phyloP scores from a whole-genome alignment of 1,284 basidiomycete species.

The Termitomyces sp. region DNA sequence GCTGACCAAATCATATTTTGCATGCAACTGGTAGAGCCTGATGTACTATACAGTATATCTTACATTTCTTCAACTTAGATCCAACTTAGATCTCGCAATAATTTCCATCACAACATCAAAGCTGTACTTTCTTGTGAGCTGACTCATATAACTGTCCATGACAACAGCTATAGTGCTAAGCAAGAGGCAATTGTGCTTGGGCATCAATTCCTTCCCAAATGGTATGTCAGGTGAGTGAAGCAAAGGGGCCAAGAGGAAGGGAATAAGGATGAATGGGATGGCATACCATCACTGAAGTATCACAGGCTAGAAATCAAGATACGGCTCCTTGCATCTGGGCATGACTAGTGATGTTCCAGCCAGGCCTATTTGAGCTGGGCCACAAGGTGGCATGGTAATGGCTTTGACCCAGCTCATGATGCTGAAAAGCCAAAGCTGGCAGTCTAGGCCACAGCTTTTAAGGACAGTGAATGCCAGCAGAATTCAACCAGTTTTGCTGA shows the following conservation, averaged over 20 bases:
- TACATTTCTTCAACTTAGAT: constrained; percentile 21
- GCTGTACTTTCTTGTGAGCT: constrained; percentile 49
- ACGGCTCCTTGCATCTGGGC: constrained; percentile 59
- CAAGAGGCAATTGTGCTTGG: constrained; percentile 64
- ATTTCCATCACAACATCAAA: constrained; percentile 39
- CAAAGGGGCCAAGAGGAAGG: constrained; percentile 49
- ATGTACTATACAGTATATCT: constrained; percentile 13
- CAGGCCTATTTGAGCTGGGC: too few relatives aligned
- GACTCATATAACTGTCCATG: constrained; percentile 64
- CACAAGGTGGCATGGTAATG: too few relatives aligned
- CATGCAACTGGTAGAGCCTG: constrained; percentile 5
- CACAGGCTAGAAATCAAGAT: constrained; percentile 47
- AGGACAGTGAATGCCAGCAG: too few relatives aligned
- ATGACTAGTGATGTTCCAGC: too few relatives aligned
- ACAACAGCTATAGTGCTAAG: constrained; percentile 61
- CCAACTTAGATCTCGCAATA: constrained; percentile 30
- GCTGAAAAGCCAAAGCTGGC: too few relatives aligned
- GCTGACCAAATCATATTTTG: constrained; percentile 23
- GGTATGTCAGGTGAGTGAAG: constrained; percentile 70
- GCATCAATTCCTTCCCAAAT: constrained; percentile 79
- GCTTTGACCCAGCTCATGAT: too few relatives aligned
- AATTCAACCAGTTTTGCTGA: too few relatives aligned
- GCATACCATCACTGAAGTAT: constrained; percentile 54
- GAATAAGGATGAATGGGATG: constrained; percentile 51
- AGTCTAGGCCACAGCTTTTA: too few relatives aligned